Percentiles rank a stretch among this genome's conserved stretches.
These are phyloP conservation scores for Friedmanniomyces simplex DNA, from an alignment of 495 filamentous ascomycete species.

Conservation along the genomic window DNA sequence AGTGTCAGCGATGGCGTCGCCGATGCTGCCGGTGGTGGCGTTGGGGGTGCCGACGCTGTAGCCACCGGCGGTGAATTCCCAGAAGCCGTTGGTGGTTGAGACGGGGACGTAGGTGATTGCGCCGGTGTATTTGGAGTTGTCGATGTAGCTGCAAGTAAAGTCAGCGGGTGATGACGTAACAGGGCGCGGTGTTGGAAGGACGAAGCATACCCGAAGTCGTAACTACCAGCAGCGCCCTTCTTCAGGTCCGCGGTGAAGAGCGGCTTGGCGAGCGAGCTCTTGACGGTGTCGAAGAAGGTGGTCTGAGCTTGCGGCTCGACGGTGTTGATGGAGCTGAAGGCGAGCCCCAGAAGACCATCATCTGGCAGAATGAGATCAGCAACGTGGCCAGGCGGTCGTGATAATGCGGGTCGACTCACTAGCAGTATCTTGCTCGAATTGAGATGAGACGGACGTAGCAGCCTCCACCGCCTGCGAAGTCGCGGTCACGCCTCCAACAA, in stretches of 20 bases:
- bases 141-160: constrained; percentile 35
- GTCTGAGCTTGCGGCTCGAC: constrained; percentile 49
- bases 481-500: constrained; percentile 54
- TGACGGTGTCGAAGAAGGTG: constrained; percentile 64
- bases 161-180: constrained; percentile 40
- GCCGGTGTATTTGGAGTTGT: constrained; percentile 51
- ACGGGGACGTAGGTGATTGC: constrained; percentile 51
- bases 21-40: constrained; percentile 25
- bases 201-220: constrained; percentile 60
- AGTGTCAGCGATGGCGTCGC: constrained; percentile 50
- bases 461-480: constrained; percentile 58
- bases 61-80: constrained; percentile 52
- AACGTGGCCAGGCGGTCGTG: background rate
- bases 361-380: constrained; percentile 4
- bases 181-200: constrained; percentile 45
- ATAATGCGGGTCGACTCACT: constrained; percentile 26
- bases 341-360: constrained; percentile 64
- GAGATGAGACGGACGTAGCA: constrained; percentile 47
- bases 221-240: constrained; percentile 51
- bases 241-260: constrained; percentile 62
- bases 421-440: constrained; percentile 49
- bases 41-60: constrained; percentile 48
- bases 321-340: constrained; percentile 61
- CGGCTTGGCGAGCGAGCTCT: constrained; percentile 43
- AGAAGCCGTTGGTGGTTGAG: constrained; percentile 53